Conservation (phyloP, 768 basidiomycete genomes). For the Tremella yokohamensis region DNA sequence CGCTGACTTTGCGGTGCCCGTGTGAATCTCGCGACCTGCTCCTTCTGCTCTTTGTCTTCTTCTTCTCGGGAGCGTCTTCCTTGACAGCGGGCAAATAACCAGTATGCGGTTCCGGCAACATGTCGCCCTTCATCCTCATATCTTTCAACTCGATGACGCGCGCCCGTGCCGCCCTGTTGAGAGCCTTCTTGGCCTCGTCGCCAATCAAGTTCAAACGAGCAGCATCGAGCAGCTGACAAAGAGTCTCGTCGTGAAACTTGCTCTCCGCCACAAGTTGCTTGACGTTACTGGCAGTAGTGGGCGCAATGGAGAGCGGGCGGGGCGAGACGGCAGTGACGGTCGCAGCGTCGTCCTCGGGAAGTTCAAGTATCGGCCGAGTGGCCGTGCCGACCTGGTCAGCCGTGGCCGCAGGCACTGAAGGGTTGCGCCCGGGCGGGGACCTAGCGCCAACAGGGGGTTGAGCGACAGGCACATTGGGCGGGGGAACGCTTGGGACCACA, state of each 20-base stretch:
- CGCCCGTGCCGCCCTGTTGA: constrained; percentile 45
- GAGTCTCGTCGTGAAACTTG: constrained; percentile 47
- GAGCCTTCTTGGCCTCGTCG: constrained; percentile 44
- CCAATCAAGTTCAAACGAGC: constrained; percentile 44
- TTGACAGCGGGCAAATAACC: background rate
- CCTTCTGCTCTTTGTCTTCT: constrained; percentile 14
- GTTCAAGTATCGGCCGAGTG: constrained; percentile 4
- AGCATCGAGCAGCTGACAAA: constrained; percentile 47
- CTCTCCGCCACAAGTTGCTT: constrained; percentile 40
- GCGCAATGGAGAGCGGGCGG: constrained; percentile 23
- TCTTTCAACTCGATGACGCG: constrained; percentile 45
- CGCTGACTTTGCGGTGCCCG: constrained; percentile 5
- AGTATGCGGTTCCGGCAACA: constrained; percentile 7
- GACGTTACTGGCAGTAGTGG: constrained; percentile 44
- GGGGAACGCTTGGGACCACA: too few relatives aligned
- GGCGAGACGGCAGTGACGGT: background rate
- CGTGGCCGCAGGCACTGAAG: background rate
- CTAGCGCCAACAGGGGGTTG: too few relatives aligned
- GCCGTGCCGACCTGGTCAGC: constrained; percentile 2
- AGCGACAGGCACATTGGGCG: too few relatives aligned
- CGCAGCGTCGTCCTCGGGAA: background rate
- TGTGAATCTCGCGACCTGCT: constrained; percentile 3
- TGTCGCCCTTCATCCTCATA: constrained; percentile 25
- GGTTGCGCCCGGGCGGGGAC: too few relatives aligned
- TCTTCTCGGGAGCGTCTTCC: constrained; percentile 11